Conservation (phyloP, 1,139 yeast species). For the Magnusiomyces sp. region DNA sequence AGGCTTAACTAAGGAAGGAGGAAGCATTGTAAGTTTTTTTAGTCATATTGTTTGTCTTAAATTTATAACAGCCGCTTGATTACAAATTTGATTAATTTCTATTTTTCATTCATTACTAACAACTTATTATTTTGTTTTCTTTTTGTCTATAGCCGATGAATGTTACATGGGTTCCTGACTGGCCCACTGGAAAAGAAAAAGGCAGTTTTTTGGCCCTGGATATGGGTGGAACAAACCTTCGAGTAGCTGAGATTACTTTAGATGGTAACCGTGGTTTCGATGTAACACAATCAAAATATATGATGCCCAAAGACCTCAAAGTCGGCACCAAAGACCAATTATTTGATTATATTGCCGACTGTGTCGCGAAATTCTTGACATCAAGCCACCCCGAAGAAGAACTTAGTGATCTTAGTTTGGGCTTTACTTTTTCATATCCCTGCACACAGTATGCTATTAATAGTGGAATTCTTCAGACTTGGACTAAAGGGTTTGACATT, state of each 20-base stretch:
- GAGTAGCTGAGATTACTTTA: slow-evolving; percentile 78
- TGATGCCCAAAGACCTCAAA: slow-evolving; percentile 64
- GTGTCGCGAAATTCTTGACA: slow-evolving; percentile 54
- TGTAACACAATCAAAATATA: slow-evolving; percentile 72
- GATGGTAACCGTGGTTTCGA: slow-evolving; percentile 74
- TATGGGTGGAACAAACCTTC: slow-evolving; percentile 89
- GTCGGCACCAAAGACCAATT: slow-evolving; percentile 69
- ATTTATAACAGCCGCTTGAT: too few relatives aligned
- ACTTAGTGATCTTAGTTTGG: slow-evolving; percentile 51
- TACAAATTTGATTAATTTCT: too few relatives aligned
- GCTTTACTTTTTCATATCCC: slow-evolving; percentile 94
- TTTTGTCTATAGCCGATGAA: slow-evolving; percentile 57
- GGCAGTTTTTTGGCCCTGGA: slow-evolving; percentile 91
- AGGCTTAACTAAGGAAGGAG: slow-evolving; percentile 54
- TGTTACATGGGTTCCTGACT: slow-evolving; percentile 92
- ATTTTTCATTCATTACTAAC: slow-evolving; percentile 5
- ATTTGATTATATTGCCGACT: slow-evolving; percentile 80
- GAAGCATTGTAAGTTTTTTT: slow-evolving; percentile 43
- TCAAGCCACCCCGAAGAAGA: slow-evolving; percentile 38
- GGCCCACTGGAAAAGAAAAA: slow-evolving; percentile 82
- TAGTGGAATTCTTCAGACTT: slow-evolving; percentile 80
- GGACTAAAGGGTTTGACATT: slow-evolving; percentile 98
- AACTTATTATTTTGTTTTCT: too few relatives aligned
- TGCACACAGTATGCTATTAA: slow-evolving; percentile 78
- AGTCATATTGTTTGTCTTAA: background rate